Conservation (phyloP, 345 rosid species). For the Salix koriyanagi region DNA sequence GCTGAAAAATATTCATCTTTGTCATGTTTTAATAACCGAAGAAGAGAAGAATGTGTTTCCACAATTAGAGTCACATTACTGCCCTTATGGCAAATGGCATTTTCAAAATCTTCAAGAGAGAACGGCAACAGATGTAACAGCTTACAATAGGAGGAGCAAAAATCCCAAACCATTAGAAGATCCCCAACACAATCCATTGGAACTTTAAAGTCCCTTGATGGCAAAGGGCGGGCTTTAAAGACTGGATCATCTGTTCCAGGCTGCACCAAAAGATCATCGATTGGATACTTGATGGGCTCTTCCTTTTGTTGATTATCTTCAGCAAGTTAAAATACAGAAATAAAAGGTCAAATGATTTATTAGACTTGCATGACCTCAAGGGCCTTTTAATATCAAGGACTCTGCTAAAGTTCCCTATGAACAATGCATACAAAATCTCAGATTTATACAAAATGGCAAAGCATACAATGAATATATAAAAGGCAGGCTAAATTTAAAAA, state of each 20-base stretch:
- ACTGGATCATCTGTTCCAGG: conserved; percentile 64
- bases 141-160: conserved; percentile 77
- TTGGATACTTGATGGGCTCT: conserved; percentile 70
- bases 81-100: conserved; percentile 84
- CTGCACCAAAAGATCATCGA: conserved; percentile 78
- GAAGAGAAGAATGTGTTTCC: conserved; percentile 80
- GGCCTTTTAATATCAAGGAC: neutral
- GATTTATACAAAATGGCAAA: neutral
- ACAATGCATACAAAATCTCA: neutral
- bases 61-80: conserved; percentile 69
- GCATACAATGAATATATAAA: neutral
- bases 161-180: conserved; percentile 95
- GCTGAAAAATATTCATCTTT: conserved; percentile 39
- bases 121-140: conserved; percentile 68
- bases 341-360: neutral
- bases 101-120: conserved; percentile 89
- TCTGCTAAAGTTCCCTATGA: neutral
- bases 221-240: conserved; percentile 67
- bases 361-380: neutral
- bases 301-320: conserved; percentile 38
- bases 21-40: conserved; percentile 59
- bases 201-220: conserved; percentile 71
- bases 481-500: neutral
- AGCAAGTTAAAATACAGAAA: conserved; percentile 31
- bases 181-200: conserved; percentile 75